phyloP scores from a whole-genome alignment of 768 basidiomycete genomes.

The Udeniomyces megalosporus region DNA sequence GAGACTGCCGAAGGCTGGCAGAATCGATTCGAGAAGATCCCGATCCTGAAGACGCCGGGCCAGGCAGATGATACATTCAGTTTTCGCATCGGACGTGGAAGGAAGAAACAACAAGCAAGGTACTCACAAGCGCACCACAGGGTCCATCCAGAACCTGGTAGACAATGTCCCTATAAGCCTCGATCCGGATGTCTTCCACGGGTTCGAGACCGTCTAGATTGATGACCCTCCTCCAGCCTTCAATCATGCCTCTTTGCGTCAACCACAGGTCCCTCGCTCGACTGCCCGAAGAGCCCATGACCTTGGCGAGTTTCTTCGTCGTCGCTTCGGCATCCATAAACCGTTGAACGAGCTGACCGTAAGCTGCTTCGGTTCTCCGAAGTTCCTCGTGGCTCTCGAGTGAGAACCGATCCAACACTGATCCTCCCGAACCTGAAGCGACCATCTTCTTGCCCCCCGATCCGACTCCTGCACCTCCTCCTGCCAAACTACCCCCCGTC shows the following conservation, averaged over 20 bases:
- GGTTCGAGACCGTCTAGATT: conserved; percentile 24
- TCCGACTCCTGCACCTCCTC: too few species aligned
- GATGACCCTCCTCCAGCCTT: conserved; percentile 23
- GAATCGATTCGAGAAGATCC: conserved; percentile 24
- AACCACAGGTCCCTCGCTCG: conserved; percentile 24
- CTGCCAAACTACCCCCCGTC: too few species aligned
- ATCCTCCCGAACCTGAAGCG: neutral
- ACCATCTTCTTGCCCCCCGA: too few species aligned
- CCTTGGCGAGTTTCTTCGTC: conserved; percentile 22
- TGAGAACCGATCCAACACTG: conserved; percentile 1
- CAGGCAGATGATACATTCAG: too few species aligned
- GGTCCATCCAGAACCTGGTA: conserved; percentile 20
- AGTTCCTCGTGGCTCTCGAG: neutral
- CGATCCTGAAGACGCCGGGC: conserved; percentile 24
- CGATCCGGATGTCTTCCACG: conserved; percentile 23
- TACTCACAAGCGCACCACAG: conserved; percentile 24
- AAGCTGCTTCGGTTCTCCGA: conserved; percentile 7
- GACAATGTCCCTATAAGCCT: conserved; percentile 22
- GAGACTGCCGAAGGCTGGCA: conserved; percentile 25
- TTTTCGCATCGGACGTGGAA: too few species aligned
- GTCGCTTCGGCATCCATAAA: conserved; percentile 7
- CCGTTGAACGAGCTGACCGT: conserved; percentile 4
- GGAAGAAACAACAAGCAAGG: neutral
- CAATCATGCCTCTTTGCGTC: conserved; percentile 19
- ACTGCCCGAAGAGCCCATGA: conserved; percentile 23